Base-by-base conservation (phyloP, 495 filamentous ascomycete genomes). In the Penicillium pulvis region DNA sequence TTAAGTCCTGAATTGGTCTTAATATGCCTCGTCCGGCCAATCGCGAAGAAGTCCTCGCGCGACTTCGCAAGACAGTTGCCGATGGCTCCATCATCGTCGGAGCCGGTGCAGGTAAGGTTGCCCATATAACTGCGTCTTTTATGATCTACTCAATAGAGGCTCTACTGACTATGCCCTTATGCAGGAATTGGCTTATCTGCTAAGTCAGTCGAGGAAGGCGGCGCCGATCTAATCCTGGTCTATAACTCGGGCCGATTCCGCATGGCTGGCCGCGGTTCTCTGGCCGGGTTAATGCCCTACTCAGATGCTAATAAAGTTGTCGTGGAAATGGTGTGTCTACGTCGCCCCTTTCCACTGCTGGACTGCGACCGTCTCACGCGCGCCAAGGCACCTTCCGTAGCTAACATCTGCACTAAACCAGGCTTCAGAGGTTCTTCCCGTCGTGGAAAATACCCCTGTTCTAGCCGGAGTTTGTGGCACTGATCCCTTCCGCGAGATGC, bases 211-310 rank as follows among this genome's bases (percentile, higher is more conserved):
- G 86, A 90, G 67, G 76, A 79, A 33, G 87, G 85, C 58, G 85
- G 87, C 56, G 81, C 75, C 49, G 86, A 90, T 60, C 78, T 89
- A 26, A 87, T 90, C 55, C 81, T 90, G 55, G 76, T 90, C 71
- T 90, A 90, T 76, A 90, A 90, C 72, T 84, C 81, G 36, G 88
- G 87, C 2, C 82, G 87, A 24, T 91, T 87, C 72, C 85, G 86
- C 33, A 90, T 91, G 88, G 87, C 87, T 3, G 87, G 87, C 2
- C 74, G 83, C 20, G 87, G 87, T 1, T 88, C 85, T 6, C 73
- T 89, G n/a, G 86, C 87, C 0, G 88, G 87, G 0, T 68, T 91
- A 50, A 85, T 91, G 81, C 87, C 87, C 1, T 91, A 88, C 71
- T 83, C 85, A 8, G 85, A 90, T 65, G 87, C 87, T 4, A 90